Percentiles rank a stretch among this genome's conserved stretches.
Conservation (phyloP, 306 rosid genomes). For the Inga leiocalycina region DNA sequence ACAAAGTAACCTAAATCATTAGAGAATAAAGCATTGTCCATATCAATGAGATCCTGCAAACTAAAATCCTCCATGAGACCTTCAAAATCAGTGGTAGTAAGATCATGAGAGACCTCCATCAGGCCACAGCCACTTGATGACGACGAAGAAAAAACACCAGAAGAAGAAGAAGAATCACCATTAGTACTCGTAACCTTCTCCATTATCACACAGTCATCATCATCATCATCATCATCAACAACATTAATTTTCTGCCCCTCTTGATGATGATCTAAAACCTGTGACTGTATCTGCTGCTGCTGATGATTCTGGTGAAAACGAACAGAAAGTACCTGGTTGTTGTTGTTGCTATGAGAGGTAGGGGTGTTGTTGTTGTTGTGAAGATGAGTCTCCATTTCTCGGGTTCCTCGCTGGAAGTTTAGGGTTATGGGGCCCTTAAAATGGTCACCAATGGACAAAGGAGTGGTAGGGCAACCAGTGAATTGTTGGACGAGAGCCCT, state of each 20-base stretch:
- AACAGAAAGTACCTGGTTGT: background rate
- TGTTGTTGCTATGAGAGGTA: background rate
- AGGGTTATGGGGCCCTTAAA: constrained; percentile 72
- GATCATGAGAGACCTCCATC: background rate
- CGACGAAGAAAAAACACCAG: background rate
- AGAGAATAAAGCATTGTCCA: constrained; percentile 6
- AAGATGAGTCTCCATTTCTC: constrained; percentile 28
- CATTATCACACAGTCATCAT: background rate
- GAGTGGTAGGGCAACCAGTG: constrained; percentile 63
- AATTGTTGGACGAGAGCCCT: constrained; percentile 83
- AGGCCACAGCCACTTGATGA: background rate
- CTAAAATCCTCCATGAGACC: constrained; percentile 32
- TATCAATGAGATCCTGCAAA: constrained; percentile 37
- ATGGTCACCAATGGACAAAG: constrained; percentile 42
- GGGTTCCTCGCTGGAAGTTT: constrained; percentile 55
- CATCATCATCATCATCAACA: background rate
- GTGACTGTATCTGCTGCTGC: constrained; percentile 3
- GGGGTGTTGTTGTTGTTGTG: constrained; percentile 2
- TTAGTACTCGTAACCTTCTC: background rate
- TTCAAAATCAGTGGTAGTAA: background rate
- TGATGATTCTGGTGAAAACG: background rate
- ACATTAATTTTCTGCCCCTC: background rate
- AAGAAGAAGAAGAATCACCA: background rate
- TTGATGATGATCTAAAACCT: background rate
- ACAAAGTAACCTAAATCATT: constrained; percentile 16